A percentile compares a stretch with the other conserved stretches of the same genome.
phyloP scores from a whole-genome alignment of 2,329 filamentous ascomycete species.

The Fusarium mangiferae region DNA sequence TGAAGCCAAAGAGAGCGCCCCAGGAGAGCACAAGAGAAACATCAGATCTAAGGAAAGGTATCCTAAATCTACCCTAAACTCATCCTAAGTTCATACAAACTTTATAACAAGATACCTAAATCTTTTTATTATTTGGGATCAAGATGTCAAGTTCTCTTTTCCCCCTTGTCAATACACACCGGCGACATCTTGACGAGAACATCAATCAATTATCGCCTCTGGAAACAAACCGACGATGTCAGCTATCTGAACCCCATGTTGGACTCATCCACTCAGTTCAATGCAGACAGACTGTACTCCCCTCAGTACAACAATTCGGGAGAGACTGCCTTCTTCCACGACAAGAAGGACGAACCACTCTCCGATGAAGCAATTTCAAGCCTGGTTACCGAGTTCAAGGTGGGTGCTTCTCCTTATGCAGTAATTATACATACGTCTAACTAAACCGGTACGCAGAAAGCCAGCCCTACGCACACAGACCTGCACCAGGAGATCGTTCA shows the following conservation, averaged over 20 bases:
- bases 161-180: neutral
- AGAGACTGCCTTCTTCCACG: neutral
- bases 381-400: neutral
- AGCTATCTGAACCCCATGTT: neutral
- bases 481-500: neutral
- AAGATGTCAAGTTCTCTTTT: too few species aligned
- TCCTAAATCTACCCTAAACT: too few species aligned
- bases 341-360: neutral
- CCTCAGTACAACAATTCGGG: neutral
- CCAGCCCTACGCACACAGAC: neutral
- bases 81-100: too few species aligned
- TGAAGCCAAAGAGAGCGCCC: neutral
- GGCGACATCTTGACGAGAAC: neutral
- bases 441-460: neutral
- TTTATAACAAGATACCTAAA: too few species aligned
- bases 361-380: neutral
- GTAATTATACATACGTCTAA: neutral
- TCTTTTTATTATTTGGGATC: too few species aligned
- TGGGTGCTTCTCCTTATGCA: neutral
- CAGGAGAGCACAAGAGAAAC: too few species aligned
- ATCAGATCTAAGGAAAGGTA: too few species aligned
- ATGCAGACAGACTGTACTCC: neutral
- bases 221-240: neutral
- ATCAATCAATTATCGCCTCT: neutral
- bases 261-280: neutral